Base-by-base conservation (phyloP, 306 rosid species). In the Nissolia schottii region DNA sequence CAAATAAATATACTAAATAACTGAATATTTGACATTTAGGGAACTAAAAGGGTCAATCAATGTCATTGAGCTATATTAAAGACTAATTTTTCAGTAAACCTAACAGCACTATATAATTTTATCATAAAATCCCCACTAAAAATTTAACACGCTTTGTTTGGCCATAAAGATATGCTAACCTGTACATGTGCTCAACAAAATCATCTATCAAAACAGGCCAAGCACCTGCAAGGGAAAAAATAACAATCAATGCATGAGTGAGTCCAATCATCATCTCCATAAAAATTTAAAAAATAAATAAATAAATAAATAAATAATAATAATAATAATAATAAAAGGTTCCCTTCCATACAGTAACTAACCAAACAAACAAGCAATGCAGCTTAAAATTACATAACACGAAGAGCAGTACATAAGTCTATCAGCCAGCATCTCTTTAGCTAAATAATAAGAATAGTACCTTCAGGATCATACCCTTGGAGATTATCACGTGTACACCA, bases 121-220 rank as follows among this genome's bases (percentile, higher is more conserved):
- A 84, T 63, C 51, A 37, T 48, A 57, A 66, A 49, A 49, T 38
- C 45, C 10, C 43, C 10, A 22, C n/a, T 7, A 51, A 71, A 16
- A 41, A 56, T 18, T 67, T 27, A 64, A 49, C 70, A 72, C 32
- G 43, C 60, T 38, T 46, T 41, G 25, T 34, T 22, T 55, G 13
- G 51, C 62, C 40, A 78, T 18, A 75, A 38, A 81, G 76, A 79
- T 71, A 80, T 60, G n/a, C 87, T 53, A 77, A 95, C 99, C 99
- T 95, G 96, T 91, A 86, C 95, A 91, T 88, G 31, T 91, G 96
- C 82, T 95, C 97, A 2, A 95, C 97, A 22, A 95, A 95, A 60
- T 95, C 99, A 85, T 95, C 99, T 59, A 95, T 84, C 66, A 95
- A 79, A 78, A 95, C 91, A 24, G 99, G 99, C 99, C 99, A 95